Base-by-base conservation (phyloP, 345 rosid species). In the Syzygium grande region DNA sequence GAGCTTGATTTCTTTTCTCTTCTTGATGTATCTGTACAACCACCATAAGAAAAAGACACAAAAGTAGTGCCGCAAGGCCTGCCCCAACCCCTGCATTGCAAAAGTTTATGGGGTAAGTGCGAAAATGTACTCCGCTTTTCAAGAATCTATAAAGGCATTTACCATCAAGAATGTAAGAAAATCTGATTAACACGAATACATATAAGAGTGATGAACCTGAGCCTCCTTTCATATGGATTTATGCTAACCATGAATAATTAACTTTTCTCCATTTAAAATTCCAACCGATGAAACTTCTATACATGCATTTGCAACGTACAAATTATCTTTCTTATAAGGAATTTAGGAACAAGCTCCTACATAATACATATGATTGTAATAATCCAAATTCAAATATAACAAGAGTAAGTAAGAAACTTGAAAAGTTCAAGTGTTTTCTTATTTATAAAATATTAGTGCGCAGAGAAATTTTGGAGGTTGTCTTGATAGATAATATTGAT, bases 71-170 rank as follows among this genome's bases (percentile, higher is more conserved):
- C 30, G 30, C 68, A 27, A 59, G 1, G 68, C 16, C 16, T 59
- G 68, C 30, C 30, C 68, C 30, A 59, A 59, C 30, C 30, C 68
- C 30, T 59, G 68, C 7, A 27, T 27, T 5, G 68, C 7, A 27
- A 59, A 27, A 59, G 27, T 0, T 27, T 11, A 2, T 5, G 30
- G 65, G 2, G 7, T 5, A 12, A 27, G 11, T 11, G 30, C 27
- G 68, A 25, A 59, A 5, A 12, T 0, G 7, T 14, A 3, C 16
- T 16, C 0, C 11, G 8, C n/a, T 25, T 27, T 30, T 59, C 16
- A 59, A 59, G 30, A 59, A 59, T 59, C 68, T 10, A 59, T 27
- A 5, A 12, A 59, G 8, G 30, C 30, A 59, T 30, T 27, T 11
- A 27, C 11, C 65, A 59, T 25, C n/a, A 27, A 0, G n/a, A 25